Evolutionary conservation across 768 basidiomycete genomes (phyloP), one percentile per base, ranked within the genome.

Genomic region (Lenzites betulinus): DNA sequence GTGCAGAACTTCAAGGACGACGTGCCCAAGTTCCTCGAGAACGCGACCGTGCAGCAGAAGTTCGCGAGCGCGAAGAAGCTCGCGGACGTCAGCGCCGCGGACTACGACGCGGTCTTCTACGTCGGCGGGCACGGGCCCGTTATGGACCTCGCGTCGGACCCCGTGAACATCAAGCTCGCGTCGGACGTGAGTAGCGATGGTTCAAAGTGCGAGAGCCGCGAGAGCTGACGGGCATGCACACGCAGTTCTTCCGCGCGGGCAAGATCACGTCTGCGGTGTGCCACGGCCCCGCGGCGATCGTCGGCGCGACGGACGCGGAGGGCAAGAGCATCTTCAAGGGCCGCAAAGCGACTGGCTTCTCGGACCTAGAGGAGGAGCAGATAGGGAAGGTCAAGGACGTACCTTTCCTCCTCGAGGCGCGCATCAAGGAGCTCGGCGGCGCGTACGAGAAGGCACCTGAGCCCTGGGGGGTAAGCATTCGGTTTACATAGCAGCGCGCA

Each of bases 81-180:
- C 47, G 73, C 78, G 0, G 83, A 87, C 1, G 80, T 93, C 64
- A 78, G 80, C 48, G 74, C 73, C 5, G 71, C 78, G 30, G 84
- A 89, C 65, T 93, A 90, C 69, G 85, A 81, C 53, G 91, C 86
- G 15, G 76, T 93, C 56, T 92, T 89, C 74, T 90, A 90, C 68
- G 81, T 89, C 56, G 92, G 91, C 42, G 90, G 92, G 33, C 89
- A 91, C 67, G 89, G 89, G 0, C 89, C 91, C 13, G 82, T 87
- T 38, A 77, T 93, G 46, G 91, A 93, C 71, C 79, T 93, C 39
- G 74, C 90, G 1, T 65, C 64, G 12, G 84, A 92, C 71, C 70
- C 78, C 2, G 71, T 74, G 43, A 88, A 88, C 70, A 79, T 77
- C 63, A 78, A 81, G 65, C 76, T 92, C 50, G 82, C 81, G 26